These are phyloP conservation scores for Carex scoparia DNA, from an alignment of 176 grass and related monocot species.

Conservation along the genomic window DNA sequence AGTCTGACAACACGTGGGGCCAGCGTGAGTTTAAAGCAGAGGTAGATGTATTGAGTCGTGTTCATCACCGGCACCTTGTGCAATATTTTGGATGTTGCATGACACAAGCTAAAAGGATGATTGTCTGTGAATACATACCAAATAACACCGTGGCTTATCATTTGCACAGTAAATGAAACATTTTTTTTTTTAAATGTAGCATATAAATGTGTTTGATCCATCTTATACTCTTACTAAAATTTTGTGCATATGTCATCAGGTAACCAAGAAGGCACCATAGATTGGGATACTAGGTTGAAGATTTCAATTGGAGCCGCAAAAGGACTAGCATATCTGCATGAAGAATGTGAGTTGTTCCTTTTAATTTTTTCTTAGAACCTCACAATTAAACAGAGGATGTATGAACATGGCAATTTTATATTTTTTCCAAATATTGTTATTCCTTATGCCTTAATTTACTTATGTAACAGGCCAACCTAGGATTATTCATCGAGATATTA, in stretches of 20 bases:
- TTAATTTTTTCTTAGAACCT: background rate
- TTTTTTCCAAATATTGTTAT: background rate
- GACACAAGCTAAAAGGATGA: slow-evolving; percentile 22
- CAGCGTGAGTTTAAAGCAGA: slow-evolving; percentile 34
- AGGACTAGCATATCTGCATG: slow-evolving; percentile 37
- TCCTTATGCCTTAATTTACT: background rate
- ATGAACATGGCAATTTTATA: background rate
- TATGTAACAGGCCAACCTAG: slow-evolving; percentile 29
- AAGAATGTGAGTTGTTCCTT: slow-evolving; percentile 22
- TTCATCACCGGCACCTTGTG: slow-evolving; percentile 37
- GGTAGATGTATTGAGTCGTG: slow-evolving; percentile 32
- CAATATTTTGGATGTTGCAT: slow-evolving; percentile 32
- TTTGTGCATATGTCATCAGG: background rate
- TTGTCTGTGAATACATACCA: slow-evolving; percentile 36
- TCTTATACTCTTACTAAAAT: background rate
- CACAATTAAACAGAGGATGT: background rate
- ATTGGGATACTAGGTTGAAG: slow-evolving; percentile 35
- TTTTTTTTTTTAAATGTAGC: background rate
- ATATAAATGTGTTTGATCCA: background rate
- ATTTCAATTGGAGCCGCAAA: slow-evolving; percentile 33
- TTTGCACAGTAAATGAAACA: slow-evolving; percentile 22
- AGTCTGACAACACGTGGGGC: slow-evolving; percentile 26
- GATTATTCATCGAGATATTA: slow-evolving; percentile 41
- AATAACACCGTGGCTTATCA: slow-evolving; percentile 30
- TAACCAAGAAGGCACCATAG: slow-evolving; percentile 6